These are phyloP conservation scores for Arabis alpina DNA, from an alignment of 345 rosid species.

Conservation along the genomic window DNA sequence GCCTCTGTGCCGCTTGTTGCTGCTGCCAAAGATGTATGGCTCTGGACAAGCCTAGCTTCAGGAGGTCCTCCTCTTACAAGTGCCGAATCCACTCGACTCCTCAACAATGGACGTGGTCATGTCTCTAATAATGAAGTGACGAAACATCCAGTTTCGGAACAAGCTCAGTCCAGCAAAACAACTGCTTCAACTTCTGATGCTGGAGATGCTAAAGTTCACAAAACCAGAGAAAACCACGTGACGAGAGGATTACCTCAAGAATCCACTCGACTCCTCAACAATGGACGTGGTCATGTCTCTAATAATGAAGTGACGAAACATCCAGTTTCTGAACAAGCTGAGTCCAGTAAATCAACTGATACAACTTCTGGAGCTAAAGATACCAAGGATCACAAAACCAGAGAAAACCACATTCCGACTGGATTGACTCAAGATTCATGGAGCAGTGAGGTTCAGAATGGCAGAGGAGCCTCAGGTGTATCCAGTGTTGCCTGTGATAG, in stretches of 20 bases:
- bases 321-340: conserved; percentile 42
- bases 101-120: conserved; percentile 33
- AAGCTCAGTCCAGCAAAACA: conserved; percentile 39
- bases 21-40: conserved; percentile 88
- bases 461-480: conserved; percentile 45
- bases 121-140: conserved; percentile 29
- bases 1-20: conserved; percentile 80
- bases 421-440: conserved; percentile 46
- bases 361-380: conserved; percentile 41
- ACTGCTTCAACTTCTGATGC: conserved; percentile 31
- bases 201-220: conserved; percentile 47
- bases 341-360: conserved; percentile 44
- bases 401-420: conserved; percentile 42
- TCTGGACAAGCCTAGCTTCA: conserved; percentile 70
- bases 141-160: conserved; percentile 40
- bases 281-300: conserved; percentile 32
- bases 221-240: conserved; percentile 42
- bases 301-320: conserved; percentile 24
- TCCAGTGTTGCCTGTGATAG: no score
- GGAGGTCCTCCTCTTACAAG: conserved; percentile 72
- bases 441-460: conserved; percentile 45
- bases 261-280: conserved; percentile 39
- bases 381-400: conserved; percentile 44
- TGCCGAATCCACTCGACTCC: conserved; percentile 47
- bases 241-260: conserved; percentile 45